Evolutionary conservation across 2,329 filamentous ascomycete species (phyloP), one percentile per base, ranked within the genome.

Genomic region (Orbilia quercus): DNA sequence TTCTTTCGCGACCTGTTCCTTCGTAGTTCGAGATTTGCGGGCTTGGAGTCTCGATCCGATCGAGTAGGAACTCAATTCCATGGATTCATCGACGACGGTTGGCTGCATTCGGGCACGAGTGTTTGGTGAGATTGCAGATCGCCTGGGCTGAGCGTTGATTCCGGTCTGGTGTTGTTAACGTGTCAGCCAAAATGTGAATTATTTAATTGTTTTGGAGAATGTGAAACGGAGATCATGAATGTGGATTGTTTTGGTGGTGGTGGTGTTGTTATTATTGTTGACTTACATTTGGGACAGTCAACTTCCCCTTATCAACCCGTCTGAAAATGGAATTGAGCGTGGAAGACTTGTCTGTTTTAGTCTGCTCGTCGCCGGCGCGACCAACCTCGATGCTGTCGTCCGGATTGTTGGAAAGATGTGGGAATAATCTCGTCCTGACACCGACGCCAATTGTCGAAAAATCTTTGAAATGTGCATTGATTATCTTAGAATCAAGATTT

Each of bases 381-480:
- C 70, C 70, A 22, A 74, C 42, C 22, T 74, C 70, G 20, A 50
- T 55, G 34, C 70, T 74, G 25, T 74, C 63, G 1, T 74, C 70
- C 9, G 55, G 53, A 45, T 63, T 53, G 16, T 74, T 67, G 9
- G 62, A 58, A n/a, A 74, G 51, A 16, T 63, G 60, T 34, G 69
- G 69, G 34, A 73, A 73, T 4, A 73, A 25, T 51, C 60, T 59
- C 7, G 62, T 60, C 6, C 69, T 44, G 18, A 73, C 60, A 40
- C 53, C 63, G 12, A 74, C 63, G n/a, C 70, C 70, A n/a, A 69
- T 53, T 11, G 64, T 74, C 28, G 55, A 59, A 23, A 69, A 74
- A 34, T 67, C 64, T 22, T 67, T 69, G 23, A 74, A 74, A 6
- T 74, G 63, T 1, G 55, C 51, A 22, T 74, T 74, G 23, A 74